These are phyloP conservation scores for Radiomyces spectabilis DNA, from an alignment of 192 early-diverging fungal species.

Conservation along the genomic window DNA sequence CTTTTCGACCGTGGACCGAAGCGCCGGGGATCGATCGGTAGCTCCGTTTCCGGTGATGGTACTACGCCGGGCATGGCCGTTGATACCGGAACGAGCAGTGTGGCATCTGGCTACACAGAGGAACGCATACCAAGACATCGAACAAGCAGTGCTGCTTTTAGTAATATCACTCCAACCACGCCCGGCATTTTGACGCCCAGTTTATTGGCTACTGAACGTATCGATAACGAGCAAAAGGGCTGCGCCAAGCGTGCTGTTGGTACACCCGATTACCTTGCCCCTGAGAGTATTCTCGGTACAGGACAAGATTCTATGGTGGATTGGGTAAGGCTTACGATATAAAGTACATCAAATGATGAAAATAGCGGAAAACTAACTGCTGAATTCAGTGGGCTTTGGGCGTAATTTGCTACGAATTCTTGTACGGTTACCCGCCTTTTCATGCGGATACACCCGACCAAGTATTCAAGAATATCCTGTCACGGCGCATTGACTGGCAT, in stretches of 20 bases:
- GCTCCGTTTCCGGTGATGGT: slow-evolving; percentile 30
- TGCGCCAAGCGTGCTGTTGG: slow-evolving; percentile 42
- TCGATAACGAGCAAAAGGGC: neutral
- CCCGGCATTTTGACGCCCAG: no score
- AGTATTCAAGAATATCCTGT: slow-evolving; percentile 82
- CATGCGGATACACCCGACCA: slow-evolving; percentile 67
- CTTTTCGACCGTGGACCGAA: slow-evolving; percentile 30
- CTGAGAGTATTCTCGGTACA: slow-evolving; percentile 77
- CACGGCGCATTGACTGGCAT: slow-evolving; percentile 66
- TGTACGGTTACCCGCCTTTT: slow-evolving; percentile 79
- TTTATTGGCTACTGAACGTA: neutral
- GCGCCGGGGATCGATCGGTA: slow-evolving; percentile 39
- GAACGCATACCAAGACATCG: neutral
- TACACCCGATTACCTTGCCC: slow-evolving; percentile 87
- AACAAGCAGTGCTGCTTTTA: neutral
- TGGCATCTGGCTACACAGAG: no score
- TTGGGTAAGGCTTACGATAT: slow-evolving; percentile 54
- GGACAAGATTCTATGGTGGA: slow-evolving; percentile 81
- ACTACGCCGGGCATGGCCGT: slow-evolving; percentile 20
- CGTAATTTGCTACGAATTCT: slow-evolving; percentile 83
- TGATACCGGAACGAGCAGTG: no score
- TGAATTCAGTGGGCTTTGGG: slow-evolving; percentile 90
- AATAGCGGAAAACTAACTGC: slow-evolving; percentile 3
- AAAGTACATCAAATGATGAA: neutral
- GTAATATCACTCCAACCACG: no score